A percentile compares a stretch with the other conserved stretches of the same genome.
phyloP scores from a whole-genome alignment of 1,139 yeast species.

The Suhomyces wounanorum region DNA sequence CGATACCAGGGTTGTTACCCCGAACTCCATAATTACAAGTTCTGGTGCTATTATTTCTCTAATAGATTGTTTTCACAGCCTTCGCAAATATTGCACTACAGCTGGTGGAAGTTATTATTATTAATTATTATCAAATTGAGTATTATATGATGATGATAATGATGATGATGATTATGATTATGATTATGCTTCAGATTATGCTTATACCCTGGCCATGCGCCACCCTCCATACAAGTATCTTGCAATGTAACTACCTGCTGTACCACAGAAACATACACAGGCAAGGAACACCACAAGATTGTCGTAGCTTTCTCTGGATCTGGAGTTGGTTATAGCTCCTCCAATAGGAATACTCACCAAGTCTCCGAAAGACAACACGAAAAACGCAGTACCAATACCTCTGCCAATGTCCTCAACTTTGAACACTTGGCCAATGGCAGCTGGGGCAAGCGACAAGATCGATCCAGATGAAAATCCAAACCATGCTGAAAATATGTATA shows the following conservation, averaged over 20 bases:
- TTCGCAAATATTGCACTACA: too few species aligned
- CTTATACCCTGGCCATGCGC: conserved; percentile 4
- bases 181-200: background rate
- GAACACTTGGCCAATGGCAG: conserved; percentile 32
- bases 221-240: conserved; percentile 31
- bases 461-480: conserved; percentile 38
- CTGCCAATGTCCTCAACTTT: conserved; percentile 34
- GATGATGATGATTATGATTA: background rate
- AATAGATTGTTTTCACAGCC: too few species aligned
- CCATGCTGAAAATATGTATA: conserved; percentile 28
- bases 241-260: conserved; percentile 27
- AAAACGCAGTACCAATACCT: conserved; percentile 35
- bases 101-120: too few species aligned
- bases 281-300: conserved; percentile 33
- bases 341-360: conserved; percentile 39
- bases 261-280: conserved; percentile 27
- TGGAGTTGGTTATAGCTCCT: conserved; percentile 33
- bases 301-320: conserved; percentile 24
- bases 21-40: too few species aligned
- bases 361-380: conserved; percentile 35
- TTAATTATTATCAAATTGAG: too few species aligned
- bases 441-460: conserved; percentile 32
- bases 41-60: too few species aligned
- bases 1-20: too few species aligned
- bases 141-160: background rate